These are phyloP conservation scores for Endocalyx cinctus DNA, from an alignment of 2,329 filamentous ascomycete genomes.

Conservation along the genomic window DNA sequence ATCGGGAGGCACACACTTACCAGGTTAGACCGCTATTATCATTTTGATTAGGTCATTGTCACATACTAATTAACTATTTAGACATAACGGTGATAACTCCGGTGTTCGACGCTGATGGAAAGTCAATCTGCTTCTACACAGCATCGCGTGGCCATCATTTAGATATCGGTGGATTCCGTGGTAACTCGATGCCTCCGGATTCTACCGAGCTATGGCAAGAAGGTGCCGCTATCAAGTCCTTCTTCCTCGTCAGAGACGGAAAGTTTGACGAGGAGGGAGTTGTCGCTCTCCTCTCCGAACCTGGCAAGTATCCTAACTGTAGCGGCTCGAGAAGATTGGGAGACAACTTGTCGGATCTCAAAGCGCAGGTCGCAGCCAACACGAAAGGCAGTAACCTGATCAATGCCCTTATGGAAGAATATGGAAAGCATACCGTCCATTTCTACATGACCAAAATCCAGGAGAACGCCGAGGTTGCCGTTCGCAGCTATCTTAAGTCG, in stretches of 20 bases:
- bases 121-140: slow-evolving; percentile 17
- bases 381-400: slow-evolving; percentile 33
- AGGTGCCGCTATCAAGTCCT: slow-evolving; percentile 34
- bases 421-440: slow-evolving; percentile 27
- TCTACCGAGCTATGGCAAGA: slow-evolving; percentile 37
- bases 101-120: slow-evolving; percentile 7
- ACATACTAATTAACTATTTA: not conserved
- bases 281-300: slow-evolving; percentile 27
- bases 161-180: slow-evolving; percentile 39
- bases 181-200: slow-evolving; percentile 19
- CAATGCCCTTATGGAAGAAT: slow-evolving; percentile 29
- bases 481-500: slow-evolving; percentile 25
- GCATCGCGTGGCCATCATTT: slow-evolving; percentile 18
- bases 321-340: slow-evolving; percentile 30
- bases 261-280: slow-evolving; percentile 30
- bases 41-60: not conserved
- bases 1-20: slow-evolving; percentile 10
- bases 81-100: slow-evolving; percentile 12
- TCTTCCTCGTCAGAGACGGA: slow-evolving; percentile 33
- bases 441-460: slow-evolving; percentile 38
- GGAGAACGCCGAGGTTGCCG: slow-evolving; percentile 34
- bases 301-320: slow-evolving; percentile 32
- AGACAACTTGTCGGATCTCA: slow-evolving; percentile 34
- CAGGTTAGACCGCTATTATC: slow-evolving; percentile 6
- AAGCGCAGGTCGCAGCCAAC: slow-evolving; percentile 40